Percentiles rank a stretch among this genome's conserved stretches.
Evolutionary conservation across 208 protist genomes (phyloP).

Genomic region (Acanthamoeba rhysodes): DNA sequence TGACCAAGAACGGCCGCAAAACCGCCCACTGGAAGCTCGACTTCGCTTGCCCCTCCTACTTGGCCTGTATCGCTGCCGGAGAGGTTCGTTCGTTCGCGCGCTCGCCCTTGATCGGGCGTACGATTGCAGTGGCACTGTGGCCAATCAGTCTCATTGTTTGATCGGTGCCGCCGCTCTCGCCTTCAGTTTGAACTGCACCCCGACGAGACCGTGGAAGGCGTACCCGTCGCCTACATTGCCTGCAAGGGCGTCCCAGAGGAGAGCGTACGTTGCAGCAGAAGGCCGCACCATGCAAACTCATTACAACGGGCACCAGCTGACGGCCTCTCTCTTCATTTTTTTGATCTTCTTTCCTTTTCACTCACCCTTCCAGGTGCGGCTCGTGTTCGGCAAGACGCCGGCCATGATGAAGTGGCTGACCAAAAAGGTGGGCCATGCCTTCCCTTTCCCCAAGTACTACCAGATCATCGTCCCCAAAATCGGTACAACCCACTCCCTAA

Average conservation of each 20-base stretch:
- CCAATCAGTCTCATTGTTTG: neutral
- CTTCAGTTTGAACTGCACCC: neutral
- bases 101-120: neutral
- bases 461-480: conserved; percentile 29
- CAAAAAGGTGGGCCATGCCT: conserved; percentile 39
- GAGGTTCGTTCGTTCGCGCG: neutral
- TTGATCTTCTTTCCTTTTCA: neutral
- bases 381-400: conserved; percentile 44
- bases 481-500: no score
- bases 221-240: conserved; percentile 44
- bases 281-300: neutral
- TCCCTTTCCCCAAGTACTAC: conserved; percentile 71
- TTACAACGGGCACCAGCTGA: neutral
- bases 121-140: neutral
- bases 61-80: conserved; percentile 45
- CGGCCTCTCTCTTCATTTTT: neutral
- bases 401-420: conserved; percentile 51
- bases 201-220: conserved; percentile 7
- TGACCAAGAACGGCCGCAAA: conserved; percentile 6
- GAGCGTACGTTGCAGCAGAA: neutral
- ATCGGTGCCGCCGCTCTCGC: neutral
- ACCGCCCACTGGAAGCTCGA: conserved; percentile 48
- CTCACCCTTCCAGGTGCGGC: neutral
- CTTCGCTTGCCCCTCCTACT: conserved; percentile 43
- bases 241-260: conserved; percentile 58